Percentiles rank a stretch among this genome's conserved stretches.
Evolutionary conservation across 305 asterid species (phyloP).

Genomic region (Fraxinus platypoda): DNA sequence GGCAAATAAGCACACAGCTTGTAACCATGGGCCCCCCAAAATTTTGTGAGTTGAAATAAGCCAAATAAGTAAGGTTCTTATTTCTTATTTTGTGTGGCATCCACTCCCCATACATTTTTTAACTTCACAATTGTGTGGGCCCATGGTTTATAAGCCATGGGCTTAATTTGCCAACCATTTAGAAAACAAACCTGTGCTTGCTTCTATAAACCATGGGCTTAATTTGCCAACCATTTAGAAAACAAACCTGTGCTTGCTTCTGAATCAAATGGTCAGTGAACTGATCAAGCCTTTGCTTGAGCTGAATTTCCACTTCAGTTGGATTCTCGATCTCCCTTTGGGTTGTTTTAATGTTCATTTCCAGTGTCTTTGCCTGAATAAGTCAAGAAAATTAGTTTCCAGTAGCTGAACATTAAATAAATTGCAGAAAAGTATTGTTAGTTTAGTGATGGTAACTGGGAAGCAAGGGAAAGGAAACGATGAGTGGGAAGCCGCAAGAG

Average conservation of each 20-base stretch:
- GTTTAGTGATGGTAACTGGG: background rate
- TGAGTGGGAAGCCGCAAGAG: background rate
- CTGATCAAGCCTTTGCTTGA: slow-evolving; percentile 81
- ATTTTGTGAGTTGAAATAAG: background rate
- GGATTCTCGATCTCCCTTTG: slow-evolving; percentile 62
- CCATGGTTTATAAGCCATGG: background rate
- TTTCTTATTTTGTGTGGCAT: background rate
- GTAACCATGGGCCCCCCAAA: background rate
- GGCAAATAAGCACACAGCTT: background rate
- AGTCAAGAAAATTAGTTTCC: slow-evolving; percentile 4
- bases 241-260: slow-evolving; percentile 88
- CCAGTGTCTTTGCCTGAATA: slow-evolving; percentile 69
- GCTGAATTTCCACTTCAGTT: slow-evolving; percentile 84
- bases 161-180: background rate
- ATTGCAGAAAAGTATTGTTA: background rate
- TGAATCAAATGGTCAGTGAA: slow-evolving; percentile 90
- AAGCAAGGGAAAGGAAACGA: background rate
- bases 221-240: background rate
- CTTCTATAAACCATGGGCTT: slow-evolving; percentile 37
- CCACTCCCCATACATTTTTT: too few species aligned
- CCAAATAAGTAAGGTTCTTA: background rate
- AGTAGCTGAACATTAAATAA: background rate
- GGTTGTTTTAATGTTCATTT: slow-evolving; percentile 65
- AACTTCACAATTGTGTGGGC: background rate
- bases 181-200: slow-evolving; percentile 76